A percentile compares a stretch with the other conserved stretches of the same genome.
phyloP scores from a whole-genome alignment of 768 basidiomycete species.

The Chlorophyllum brunneum region DNA sequence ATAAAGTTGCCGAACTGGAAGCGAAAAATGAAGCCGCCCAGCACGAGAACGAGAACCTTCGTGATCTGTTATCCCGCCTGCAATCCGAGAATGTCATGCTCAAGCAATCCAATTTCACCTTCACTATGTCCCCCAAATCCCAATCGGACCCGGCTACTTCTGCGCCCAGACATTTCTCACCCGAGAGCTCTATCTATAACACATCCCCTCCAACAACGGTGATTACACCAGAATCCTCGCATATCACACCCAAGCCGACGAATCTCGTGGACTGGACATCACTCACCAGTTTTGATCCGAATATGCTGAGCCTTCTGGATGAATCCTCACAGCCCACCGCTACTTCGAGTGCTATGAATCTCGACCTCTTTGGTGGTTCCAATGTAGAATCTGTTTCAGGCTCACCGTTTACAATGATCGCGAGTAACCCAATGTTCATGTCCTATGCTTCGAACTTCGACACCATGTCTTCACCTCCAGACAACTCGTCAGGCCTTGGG shows the following conservation, averaged over 20 bases:
- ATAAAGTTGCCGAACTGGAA: conserved; percentile 84
- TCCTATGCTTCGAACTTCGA: conserved; percentile 68
- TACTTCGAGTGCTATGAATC: conserved; percentile 53
- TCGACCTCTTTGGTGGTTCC: conserved; percentile 56
- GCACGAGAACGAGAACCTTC: conserved; percentile 85
- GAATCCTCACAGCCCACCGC: conserved; percentile 53
- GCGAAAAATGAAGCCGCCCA: conserved; percentile 69
- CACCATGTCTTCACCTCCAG: conserved; percentile 26
- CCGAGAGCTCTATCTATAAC: conserved; percentile 19
- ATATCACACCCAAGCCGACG: conserved; percentile 30
- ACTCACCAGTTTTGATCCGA: conserved; percentile 66
- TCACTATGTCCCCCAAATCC: conserved; percentile 51
- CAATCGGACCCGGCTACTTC: conserved; percentile 12
- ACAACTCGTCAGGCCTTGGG: conserved; percentile 1
- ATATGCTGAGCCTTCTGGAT: conserved; percentile 60
- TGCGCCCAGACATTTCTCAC: conserved; percentile 13
- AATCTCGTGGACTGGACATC: conserved; percentile 63
- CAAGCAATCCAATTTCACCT: conserved; percentile 82
- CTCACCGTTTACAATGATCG: conserved; percentile 72
- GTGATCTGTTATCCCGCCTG: conserved; percentile 77
- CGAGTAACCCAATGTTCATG: conserved; percentile 81
- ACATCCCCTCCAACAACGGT: conserved; percentile 25
- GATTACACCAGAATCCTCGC: conserved; percentile 26
- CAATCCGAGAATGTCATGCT: conserved; percentile 85
- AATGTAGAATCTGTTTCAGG: conserved; percentile 24